phyloP scores from a whole-genome alignment of 495 filamentous ascomycete genomes.

The Hypoxylon rickii region DNA sequence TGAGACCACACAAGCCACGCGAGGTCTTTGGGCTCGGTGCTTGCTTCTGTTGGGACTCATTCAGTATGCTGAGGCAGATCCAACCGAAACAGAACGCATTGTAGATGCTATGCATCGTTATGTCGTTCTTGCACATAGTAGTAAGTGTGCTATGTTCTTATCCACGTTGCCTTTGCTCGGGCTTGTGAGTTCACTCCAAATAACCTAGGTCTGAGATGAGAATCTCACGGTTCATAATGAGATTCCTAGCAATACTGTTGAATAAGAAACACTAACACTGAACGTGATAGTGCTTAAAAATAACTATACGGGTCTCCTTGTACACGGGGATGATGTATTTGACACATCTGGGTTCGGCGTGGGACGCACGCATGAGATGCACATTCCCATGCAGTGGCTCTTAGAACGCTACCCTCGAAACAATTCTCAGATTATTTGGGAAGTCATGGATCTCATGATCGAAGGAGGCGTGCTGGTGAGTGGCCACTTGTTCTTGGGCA shows the following conservation, averaged over 20 bases:
- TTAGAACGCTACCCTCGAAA: constrained; percentile 49
- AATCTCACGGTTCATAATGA: no score
- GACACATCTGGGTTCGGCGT: constrained; percentile 50
- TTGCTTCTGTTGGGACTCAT: constrained; percentile 58
- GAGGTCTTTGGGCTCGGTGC: constrained; percentile 61
- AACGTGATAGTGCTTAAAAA: constrained; percentile 51
- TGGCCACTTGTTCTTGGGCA: no score
- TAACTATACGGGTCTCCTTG: constrained; percentile 54
- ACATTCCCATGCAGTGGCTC: constrained; percentile 59
- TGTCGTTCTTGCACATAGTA: constrained; percentile 47
- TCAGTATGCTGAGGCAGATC: constrained; percentile 55
- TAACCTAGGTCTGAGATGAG: no score
- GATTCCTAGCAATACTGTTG: no score
- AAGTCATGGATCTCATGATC: constrained; percentile 41
- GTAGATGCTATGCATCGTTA: constrained; percentile 47
- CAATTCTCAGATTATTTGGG: constrained; percentile 37
- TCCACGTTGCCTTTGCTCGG: neutral
- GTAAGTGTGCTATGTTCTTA: neutral
- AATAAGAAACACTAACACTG: no score
- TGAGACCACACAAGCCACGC: constrained; percentile 49
- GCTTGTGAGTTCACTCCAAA: neutral
- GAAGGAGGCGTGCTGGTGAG: no score
- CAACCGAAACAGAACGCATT: constrained; percentile 40
- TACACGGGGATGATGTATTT: constrained; percentile 46
- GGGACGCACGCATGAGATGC: constrained; percentile 57